These are phyloP conservation scores for Fusarium sp. DNA, from an alignment of 2,329 filamentous ascomycete species.

Conservation along the genomic window DNA sequence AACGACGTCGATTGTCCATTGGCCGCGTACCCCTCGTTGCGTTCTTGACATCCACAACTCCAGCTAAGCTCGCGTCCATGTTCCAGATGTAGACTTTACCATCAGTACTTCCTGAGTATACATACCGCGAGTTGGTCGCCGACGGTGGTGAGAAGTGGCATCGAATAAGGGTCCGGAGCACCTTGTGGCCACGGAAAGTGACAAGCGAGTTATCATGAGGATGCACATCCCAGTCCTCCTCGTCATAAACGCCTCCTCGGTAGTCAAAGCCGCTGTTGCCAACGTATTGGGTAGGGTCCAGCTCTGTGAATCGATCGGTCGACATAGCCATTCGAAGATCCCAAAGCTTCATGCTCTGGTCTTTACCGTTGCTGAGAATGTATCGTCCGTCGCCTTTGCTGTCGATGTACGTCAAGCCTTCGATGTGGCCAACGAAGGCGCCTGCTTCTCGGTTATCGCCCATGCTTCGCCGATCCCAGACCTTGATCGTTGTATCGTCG, in stretches of 20 bases:
- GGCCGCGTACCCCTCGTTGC: slow-evolving; percentile 74
- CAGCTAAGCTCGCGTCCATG: slow-evolving; percentile 85
- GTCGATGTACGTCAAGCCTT: slow-evolving; percentile 75
- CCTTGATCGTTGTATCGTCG: slow-evolving; percentile 92
- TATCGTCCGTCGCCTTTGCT: slow-evolving; percentile 80
- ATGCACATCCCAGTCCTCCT: slow-evolving; percentile 67
- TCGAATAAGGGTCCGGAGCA: slow-evolving; percentile 89
- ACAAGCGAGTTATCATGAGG: slow-evolving; percentile 92
- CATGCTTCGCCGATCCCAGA: slow-evolving; percentile 96
- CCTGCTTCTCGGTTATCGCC: slow-evolving; percentile 79
- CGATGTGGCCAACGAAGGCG: slow-evolving; percentile 73
- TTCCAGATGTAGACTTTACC: slow-evolving; percentile 94
- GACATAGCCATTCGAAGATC: slow-evolving; percentile 90
- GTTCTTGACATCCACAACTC: slow-evolving; percentile 78
- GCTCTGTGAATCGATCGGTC: slow-evolving; percentile 68
- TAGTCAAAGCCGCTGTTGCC: slow-evolving; percentile 76
- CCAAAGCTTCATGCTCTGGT: slow-evolving; percentile 98
- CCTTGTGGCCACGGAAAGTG: slow-evolving; percentile 90
- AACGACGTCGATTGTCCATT: slow-evolving; percentile 63
- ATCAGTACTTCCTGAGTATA: slow-evolving; percentile 91
- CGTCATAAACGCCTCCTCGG: slow-evolving; percentile 73
- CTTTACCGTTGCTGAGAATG: slow-evolving; percentile 92
- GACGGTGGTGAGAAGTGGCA: slow-evolving; percentile 93
- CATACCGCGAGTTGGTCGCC: slow-evolving; percentile 89
- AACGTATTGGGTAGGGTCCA: slow-evolving; percentile 66